Conservation (phyloP, 2,329 filamentous ascomycete species). For the Fusarium veterinarium region DNA sequence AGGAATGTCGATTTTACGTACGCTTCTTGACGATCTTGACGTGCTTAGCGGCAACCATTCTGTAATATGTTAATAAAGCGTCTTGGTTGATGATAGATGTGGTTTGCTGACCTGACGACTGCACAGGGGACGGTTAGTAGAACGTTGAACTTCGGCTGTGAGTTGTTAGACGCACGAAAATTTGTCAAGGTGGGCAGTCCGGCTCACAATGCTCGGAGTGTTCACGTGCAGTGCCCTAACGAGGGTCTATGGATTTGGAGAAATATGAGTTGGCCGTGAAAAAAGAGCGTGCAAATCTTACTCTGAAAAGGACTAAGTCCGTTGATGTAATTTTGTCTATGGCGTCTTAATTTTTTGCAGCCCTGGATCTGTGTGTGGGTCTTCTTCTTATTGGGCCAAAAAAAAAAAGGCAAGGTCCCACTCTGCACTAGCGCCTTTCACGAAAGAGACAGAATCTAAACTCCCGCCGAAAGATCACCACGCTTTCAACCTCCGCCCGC, state of each 20-base stretch:
- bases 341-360: neutral
- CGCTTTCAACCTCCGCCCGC: conserved; percentile 16
- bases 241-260: neutral
- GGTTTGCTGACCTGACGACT: conserved; percentile 55
- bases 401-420: neutral
- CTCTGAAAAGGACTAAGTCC: neutral
- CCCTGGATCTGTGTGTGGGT: neutral
- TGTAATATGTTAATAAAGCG: conserved; percentile 48
- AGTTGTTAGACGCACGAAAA: conserved; percentile 14
- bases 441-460: conserved; percentile 18
- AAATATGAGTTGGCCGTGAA: neutral
- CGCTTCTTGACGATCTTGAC: conserved; percentile 99
- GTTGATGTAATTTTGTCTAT: neutral
- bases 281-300: neutral
- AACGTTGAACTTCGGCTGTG: conserved; percentile 19
- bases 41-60: conserved; percentile 99
- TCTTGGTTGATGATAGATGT: conserved; percentile 11
- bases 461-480: conserved; percentile 11
- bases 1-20: conserved; percentile 68
- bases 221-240: conserved; percentile 11
- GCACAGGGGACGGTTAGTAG: conserved; percentile 52
- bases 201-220: neutral
- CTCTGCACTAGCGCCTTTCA: neutral
- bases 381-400: neutral
- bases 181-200: conserved; percentile 8